phyloP scores from a whole-genome alignment of 331 rosid species.

The Quercus tomentella region DNA sequence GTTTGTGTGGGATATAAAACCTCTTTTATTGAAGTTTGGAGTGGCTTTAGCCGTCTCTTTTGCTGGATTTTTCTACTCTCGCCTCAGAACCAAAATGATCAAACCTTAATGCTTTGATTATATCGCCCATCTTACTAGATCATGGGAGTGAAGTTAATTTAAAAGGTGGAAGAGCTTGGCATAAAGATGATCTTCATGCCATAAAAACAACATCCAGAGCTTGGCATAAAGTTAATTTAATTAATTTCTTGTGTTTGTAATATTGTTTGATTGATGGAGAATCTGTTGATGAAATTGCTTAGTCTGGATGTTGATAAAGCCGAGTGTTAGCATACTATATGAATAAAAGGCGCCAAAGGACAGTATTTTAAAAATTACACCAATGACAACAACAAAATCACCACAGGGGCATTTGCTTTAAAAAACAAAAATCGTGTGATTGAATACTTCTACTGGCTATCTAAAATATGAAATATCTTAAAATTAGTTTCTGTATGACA shows the following conservation, averaged over 20 bases:
- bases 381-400: no score
- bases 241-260: not conserved
- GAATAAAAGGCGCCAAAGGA: no score
- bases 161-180: slow-evolving; percentile 24
- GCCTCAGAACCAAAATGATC: slow-evolving; percentile 40
- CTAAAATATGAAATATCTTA: no score
- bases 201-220: slow-evolving; percentile 19
- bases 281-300: not conserved
- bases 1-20: slow-evolving; percentile 33
- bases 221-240: not conserved
- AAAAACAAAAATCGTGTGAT: no score
- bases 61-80: slow-evolving; percentile 67
- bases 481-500: no score
- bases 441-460: no score
- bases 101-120: not conserved
- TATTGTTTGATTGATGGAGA: not conserved
- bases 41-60: slow-evolving; percentile 72
- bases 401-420: no score
- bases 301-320: not conserved
- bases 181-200: slow-evolving; percentile 21
- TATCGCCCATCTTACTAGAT: slow-evolving; percentile 4
- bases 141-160: slow-evolving; percentile 27
- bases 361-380: no score
- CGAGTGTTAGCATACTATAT: not conserved
- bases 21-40: slow-evolving; percentile 62